These are phyloP conservation scores for Euphorbia peplus DNA, from an alignment of 345 rosid species.

Conservation along the genomic window DNA sequence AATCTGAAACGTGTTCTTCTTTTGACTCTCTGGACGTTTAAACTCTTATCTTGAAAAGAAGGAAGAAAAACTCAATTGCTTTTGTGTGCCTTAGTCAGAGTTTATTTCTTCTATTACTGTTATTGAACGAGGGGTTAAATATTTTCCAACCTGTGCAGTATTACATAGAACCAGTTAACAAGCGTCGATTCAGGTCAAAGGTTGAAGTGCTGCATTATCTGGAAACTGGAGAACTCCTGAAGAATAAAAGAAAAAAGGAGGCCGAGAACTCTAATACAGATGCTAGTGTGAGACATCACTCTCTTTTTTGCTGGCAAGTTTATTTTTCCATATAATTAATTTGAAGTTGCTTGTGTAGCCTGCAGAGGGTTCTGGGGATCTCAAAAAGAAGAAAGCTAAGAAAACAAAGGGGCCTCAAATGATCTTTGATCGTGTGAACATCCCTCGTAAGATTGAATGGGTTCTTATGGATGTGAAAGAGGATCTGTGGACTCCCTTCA, in stretches of 20 bases:
- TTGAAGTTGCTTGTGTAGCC: slow-evolving; percentile 25
- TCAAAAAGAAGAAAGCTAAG: slow-evolving; percentile 31
- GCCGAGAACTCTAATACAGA: slow-evolving; percentile 24
- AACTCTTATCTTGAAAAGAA: not conserved
- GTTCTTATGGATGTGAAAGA: slow-evolving; percentile 25
- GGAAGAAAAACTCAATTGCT: not conserved
- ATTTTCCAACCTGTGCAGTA: slow-evolving; percentile 35
- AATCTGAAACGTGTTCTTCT: not conserved
- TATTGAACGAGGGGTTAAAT: not conserved
- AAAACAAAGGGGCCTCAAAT: slow-evolving; percentile 10
- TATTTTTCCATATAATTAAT: not conserved
- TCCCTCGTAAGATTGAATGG: slow-evolving; percentile 63
- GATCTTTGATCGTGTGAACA: slow-evolving; percentile 46
- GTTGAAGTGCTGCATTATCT: slow-evolving; percentile 44
- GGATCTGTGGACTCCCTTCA: slow-evolving; percentile 49
- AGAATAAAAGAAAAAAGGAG: slow-evolving; percentile 26
- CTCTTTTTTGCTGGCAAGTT: not conserved
- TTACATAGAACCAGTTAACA: slow-evolving; percentile 34
- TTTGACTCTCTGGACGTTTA: not conserved
- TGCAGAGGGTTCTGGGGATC: slow-evolving; percentile 27
- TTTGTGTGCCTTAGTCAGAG: not conserved
- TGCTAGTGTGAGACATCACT: slow-evolving; percentile 34
- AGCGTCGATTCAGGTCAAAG: slow-evolving; percentile 45
- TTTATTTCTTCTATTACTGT: not conserved
- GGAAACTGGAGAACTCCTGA: slow-evolving; percentile 44